These are phyloP conservation scores for Rhizopogon parksii DNA, from an alignment of 1,284 basidiomycete species.

Conservation along the genomic window DNA sequence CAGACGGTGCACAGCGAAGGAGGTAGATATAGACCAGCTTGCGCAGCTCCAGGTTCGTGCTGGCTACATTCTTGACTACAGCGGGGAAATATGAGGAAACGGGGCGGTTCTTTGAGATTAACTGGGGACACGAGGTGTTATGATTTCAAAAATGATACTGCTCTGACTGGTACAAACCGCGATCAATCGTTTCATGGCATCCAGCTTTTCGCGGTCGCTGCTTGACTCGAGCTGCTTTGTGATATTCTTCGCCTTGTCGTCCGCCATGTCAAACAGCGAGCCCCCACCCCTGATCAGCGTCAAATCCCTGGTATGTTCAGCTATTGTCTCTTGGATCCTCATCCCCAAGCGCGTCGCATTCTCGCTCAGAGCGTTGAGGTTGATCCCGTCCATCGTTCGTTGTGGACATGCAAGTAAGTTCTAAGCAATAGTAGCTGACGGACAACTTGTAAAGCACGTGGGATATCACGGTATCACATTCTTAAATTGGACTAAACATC, in stretches of 20 bases:
- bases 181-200: slow-evolving; percentile 89
- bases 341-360: slow-evolving; percentile 75
- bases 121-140: slow-evolving; percentile 36
- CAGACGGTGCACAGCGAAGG: slow-evolving; percentile 84
- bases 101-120: slow-evolving; percentile 89
- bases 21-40: slow-evolving; percentile 98
- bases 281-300: slow-evolving; percentile 47
- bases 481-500: too few relatives aligned
- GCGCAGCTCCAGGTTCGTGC: slow-evolving; percentile 86
- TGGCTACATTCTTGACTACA: slow-evolving; percentile 91
- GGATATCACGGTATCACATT: too few relatives aligned
- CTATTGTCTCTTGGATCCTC: slow-evolving; percentile 72
- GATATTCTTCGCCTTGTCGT: slow-evolving; percentile 74
- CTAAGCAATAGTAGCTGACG: neutral
- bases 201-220: slow-evolving; percentile 82
- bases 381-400: slow-evolving; percentile 34
- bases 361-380: slow-evolving; percentile 64
- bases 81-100: slow-evolving; percentile 90
- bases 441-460: too few relatives aligned
- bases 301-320: slow-evolving; percentile 71
- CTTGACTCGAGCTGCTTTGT: slow-evolving; percentile 80
- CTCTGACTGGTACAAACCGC: slow-evolving; percentile 52
- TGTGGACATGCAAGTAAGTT: slow-evolving; percentile 3
- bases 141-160: slow-evolving; percentile 7
- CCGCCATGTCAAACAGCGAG: slow-evolving; percentile 57